Conservation (phyloP, 352 stramenopile genomes). For the Phytophthora quininea region DNA sequence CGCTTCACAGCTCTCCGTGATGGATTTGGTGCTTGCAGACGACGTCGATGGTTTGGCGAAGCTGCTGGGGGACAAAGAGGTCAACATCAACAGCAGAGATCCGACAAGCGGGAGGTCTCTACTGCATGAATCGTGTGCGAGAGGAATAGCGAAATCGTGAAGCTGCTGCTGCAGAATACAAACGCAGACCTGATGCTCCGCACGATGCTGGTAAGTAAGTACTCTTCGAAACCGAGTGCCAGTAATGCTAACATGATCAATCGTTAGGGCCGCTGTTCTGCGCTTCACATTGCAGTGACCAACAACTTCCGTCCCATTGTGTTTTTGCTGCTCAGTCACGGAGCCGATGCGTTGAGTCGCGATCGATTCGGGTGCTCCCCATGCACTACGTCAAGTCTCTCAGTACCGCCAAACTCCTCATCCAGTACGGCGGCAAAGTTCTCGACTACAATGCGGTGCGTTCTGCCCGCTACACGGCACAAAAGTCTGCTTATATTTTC, state of each 20-base stretch:
- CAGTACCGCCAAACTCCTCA: constrained; percentile 65
- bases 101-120: constrained; percentile 47
- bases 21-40: constrained; percentile 39
- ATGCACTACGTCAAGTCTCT: constrained; percentile 76
- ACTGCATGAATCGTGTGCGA: constrained; percentile 67
- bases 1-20: constrained; percentile 14
- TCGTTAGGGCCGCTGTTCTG: constrained; percentile 58
- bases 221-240: no score
- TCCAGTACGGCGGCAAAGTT: constrained; percentile 61
- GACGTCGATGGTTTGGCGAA: constrained; percentile 34
- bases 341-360: constrained; percentile 52
- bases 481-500: background rate
- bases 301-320: constrained; percentile 63
- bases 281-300: constrained; percentile 65
- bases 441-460: constrained; percentile 67
- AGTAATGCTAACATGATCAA: background rate
- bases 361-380: constrained; percentile 72
- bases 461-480: background rate
- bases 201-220: constrained; percentile 67
- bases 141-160: constrained; percentile 56
- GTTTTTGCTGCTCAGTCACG: constrained; percentile 75
- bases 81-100: constrained; percentile 48
- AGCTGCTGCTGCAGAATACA: constrained; percentile 55
- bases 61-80: constrained; percentile 23
- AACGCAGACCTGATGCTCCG: constrained; percentile 57